A percentile compares a stretch with the other conserved stretches of the same genome.
Evolutionary conservation across 139 green algal genomes (phyloP).

Genomic region (Closterium sp.): DNA sequence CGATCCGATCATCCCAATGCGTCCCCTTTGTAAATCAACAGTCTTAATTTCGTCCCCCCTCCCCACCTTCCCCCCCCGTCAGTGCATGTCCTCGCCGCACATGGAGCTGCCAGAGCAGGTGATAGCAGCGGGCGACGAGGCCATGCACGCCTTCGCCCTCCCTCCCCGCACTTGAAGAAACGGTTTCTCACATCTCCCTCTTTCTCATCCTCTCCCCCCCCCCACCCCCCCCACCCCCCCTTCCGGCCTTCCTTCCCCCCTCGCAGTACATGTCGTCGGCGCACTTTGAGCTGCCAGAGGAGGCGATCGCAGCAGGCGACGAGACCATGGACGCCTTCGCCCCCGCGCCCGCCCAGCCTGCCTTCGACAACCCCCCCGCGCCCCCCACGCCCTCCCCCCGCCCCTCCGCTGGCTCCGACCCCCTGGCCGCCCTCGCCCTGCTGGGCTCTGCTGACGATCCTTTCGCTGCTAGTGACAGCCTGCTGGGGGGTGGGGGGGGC

Average conservation of each 20-base stretch:
- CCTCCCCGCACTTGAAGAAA: not conserved
- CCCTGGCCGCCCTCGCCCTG: not conserved
- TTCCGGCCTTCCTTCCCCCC: not conserved
- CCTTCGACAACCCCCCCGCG: conserved; percentile 10
- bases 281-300: conserved; percentile 44
- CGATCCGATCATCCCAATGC: no score
- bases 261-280: conserved; percentile 21
- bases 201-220: not conserved
- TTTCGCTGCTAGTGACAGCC: conserved; percentile 23
- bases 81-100: no score
- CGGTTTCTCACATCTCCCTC: not conserved
- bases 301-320: conserved; percentile 14
- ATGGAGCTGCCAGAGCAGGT: no score
- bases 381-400: not conserved
- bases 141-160: no score
- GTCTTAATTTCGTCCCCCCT: no score
- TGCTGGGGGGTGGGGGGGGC: not conserved
- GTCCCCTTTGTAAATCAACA: no score
- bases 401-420: not conserved
- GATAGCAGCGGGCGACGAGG: no score
- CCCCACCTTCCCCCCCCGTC: no score
- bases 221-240: not conserved
- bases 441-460: conserved; percentile 1
- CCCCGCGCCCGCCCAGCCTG: conserved; percentile 10
- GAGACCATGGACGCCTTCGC: conserved; percentile 32